phyloP scores from a whole-genome alignment of 176 grass and related monocot species.

The Rhynchospora tenuis region DNA sequence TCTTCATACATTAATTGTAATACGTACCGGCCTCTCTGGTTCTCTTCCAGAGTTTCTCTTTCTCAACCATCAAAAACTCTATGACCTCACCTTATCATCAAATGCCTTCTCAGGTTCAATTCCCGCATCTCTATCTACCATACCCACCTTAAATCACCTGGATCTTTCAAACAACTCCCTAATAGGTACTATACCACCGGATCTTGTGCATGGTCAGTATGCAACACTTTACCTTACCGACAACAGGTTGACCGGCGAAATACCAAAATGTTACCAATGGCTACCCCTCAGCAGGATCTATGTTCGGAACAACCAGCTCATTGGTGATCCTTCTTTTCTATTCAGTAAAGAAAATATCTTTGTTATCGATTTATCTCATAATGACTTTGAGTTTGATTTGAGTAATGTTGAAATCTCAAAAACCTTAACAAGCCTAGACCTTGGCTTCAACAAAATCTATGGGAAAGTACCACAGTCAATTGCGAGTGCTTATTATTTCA shows the following conservation, averaged over 20 bases:
- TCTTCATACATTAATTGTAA: neutral
- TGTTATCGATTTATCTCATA: neutral
- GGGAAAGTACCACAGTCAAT: conserved; percentile 1
- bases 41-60: neutral
- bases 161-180: neutral
- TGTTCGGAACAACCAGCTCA: neutral
- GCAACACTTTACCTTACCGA: neutral
- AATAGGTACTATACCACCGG: neutral
- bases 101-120: neutral
- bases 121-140: neutral
- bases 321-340: conserved; percentile 8
- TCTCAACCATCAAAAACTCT: neutral
- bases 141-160: neutral
- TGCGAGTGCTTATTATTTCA: neutral
- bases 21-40: neutral
- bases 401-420: neutral
- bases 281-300: neutral
- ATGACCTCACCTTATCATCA: neutral
- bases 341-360: conserved; percentile 3
- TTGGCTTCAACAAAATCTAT: conserved; percentile 5
- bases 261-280: conserved; percentile 8
- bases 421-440: neutral
- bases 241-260: neutral
- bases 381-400: conserved; percentile 11
- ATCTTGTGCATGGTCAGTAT: neutral